Evolutionary conservation across 805 yeast genomes (phyloP), one percentile per base, ranked within the genome.

Genomic region (Grigorovia transvaalensis): DNA sequence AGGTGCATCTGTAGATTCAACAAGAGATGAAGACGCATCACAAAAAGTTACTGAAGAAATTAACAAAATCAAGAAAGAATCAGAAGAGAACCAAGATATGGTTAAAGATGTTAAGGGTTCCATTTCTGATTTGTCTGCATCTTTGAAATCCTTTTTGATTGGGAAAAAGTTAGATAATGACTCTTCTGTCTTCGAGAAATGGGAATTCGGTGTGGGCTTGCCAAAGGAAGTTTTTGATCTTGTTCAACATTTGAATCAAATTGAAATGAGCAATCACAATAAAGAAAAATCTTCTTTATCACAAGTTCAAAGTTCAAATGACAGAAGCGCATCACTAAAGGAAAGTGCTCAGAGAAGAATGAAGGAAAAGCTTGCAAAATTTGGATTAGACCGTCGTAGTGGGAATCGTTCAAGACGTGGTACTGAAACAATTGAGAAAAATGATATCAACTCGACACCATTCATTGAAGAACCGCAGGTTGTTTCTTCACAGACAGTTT

Each of bases 201-300:
- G 90, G 87, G 96, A 86, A 56, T 75, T 79, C 47, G 96, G 95
- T 27, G 71, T 81, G 48, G 95, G 90, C 44, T 82, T 88, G 30
- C 80, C 78, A 59, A 74, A 78, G 13, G 74, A 78, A 45, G 89
- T 88, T 47, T 74, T 75, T 51, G 70, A 72, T 3, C 81, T 90
- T 56, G 80, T 89, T 56, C 69, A 69, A 46, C 77, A 77, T 46
- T 70, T 89, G 59, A 74, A 74, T 38, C 33, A 9, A 4, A 44
- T 18, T 19, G 41, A 38, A 9, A n/a, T 7, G 11, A 30, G 41
- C 13, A n/a, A n/a, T 27, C 2, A 12, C 18, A 27, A 8, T 23
- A 9, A 42, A 18, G 29, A 11, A 12, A 18, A 46, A 11, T 45
- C 53, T 13, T 53, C 47, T 13, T 53, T 46, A 41, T 51, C 56